These are phyloP conservation scores for Boletus bicolor DNA, from an alignment of 768 basidiomycete species.

Conservation along the genomic window DNA sequence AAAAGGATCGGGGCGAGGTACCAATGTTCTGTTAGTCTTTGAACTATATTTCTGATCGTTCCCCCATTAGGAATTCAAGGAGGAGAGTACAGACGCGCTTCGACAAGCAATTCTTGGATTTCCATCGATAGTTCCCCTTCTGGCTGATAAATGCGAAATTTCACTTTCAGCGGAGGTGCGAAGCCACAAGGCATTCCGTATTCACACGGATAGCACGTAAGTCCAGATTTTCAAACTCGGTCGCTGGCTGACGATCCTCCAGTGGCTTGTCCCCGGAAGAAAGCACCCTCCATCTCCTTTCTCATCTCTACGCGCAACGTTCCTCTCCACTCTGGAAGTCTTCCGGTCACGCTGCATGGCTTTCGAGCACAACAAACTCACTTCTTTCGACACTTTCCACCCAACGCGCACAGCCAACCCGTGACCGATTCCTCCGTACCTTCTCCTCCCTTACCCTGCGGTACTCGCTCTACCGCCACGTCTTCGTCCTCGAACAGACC, in stretches of 20 bases:
- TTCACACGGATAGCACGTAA: slow-evolving; percentile 67
- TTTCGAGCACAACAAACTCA: slow-evolving; percentile 51
- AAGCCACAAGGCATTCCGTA: slow-evolving; percentile 59
- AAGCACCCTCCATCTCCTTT: slow-evolving; percentile 69
- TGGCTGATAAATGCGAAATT: slow-evolving; percentile 85
- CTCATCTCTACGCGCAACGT: slow-evolving; percentile 84
- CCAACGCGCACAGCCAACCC: slow-evolving; percentile 30
- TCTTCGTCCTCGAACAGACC: slow-evolving; percentile 67
- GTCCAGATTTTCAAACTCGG: slow-evolving; percentile 14
- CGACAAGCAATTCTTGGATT: slow-evolving; percentile 71
- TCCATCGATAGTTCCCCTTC: slow-evolving; percentile 75
- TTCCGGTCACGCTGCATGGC: slow-evolving; percentile 59
- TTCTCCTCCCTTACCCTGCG: slow-evolving; percentile 42
- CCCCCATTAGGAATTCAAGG: slow-evolving; percentile 41
- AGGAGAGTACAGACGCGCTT: slow-evolving; percentile 63
- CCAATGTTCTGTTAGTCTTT: neutral
- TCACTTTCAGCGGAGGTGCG: slow-evolving; percentile 56
- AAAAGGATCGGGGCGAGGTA: slow-evolving; percentile 41
- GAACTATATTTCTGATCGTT: slow-evolving; percentile 1
- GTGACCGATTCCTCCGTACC: slow-evolving; percentile 31
- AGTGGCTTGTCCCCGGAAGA: slow-evolving; percentile 39
- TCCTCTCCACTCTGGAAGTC: slow-evolving; percentile 83
- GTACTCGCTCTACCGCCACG: slow-evolving; percentile 66
- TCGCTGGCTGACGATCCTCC: slow-evolving; percentile 9
- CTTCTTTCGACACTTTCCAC: slow-evolving; percentile 33